Base-by-base conservation (phyloP, 2,329 filamentous ascomycete genomes). In the Botrytis medusae region DNA sequence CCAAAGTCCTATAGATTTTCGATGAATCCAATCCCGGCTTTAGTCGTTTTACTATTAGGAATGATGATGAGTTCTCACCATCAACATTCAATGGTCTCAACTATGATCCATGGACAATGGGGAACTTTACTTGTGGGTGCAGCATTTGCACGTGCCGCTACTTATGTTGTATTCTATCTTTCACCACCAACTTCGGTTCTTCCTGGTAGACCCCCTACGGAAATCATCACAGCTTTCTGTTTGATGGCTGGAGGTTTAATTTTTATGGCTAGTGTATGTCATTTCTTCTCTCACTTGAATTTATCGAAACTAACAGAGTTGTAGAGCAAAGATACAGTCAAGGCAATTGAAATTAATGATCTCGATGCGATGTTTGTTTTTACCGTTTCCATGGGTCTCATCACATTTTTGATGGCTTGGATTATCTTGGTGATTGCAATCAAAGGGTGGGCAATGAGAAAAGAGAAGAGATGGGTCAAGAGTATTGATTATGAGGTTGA, bases 41-140 rank as follows among this genome's bases (percentile, higher is more conserved):
- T 98, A 6, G 89, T 97, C 67, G 95, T 98, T 77, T 85, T 98
- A 73, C 85, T 98, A 0, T 86, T 98, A 1, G 96, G 96, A 48
- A 89, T 95, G 81, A 96, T 97, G 93, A 98, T 98, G 95, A 92
- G 92, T 80, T 94, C 93, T 40, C 95, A 98, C 82, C 93, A 95
- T 74, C 80, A 81, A 74, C 82, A 86, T 42, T 93, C 90, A 74
- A 93, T 94, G 91, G 87, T 94, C 64, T 95, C 94, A 16, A 93
- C 90, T 77, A 97, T 96, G 93, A 88, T 98, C 67, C 95, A 98
- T 84, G 91, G 91, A 80, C 95, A 98, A 82, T 98, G 95, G 95
- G 95, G 95, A 40, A 90, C 90, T 79, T 87, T 98, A 77, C 87
- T 98, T 71, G 87, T 93, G 64, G 94, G 91, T 40, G 95, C 94